Evolutionary conservation across 495 filamentous ascomycete genomes (phyloP).

Genomic region (Elaphomyces granulatus): DNA sequence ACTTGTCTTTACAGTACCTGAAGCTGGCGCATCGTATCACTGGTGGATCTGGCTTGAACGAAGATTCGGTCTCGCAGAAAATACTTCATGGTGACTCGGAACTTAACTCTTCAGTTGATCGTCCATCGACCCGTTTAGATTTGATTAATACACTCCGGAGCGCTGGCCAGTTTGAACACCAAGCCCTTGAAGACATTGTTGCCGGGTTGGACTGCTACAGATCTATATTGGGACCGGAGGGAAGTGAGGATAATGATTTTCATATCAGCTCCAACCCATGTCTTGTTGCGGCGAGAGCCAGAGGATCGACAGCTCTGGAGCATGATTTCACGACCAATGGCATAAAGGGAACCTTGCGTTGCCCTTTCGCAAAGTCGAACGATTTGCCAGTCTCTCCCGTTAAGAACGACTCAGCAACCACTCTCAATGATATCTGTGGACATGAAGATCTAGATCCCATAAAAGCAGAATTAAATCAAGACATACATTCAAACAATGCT

Average conservation of each 20-base stretch:
- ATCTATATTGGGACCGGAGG: slow-evolving; percentile 14
- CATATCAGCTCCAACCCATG: slow-evolving; percentile 18
- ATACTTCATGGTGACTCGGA: slow-evolving; percentile 10
- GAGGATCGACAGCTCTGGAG: slow-evolving; percentile 22
- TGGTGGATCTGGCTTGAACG: slow-evolving; percentile 22
- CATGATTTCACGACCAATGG: slow-evolving; percentile 32
- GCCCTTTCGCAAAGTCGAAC: slow-evolving; percentile 31
- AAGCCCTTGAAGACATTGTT: slow-evolving; percentile 22
- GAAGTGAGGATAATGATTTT: neutral
- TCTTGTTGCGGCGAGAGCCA: slow-evolving; percentile 26
- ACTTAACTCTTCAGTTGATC: slow-evolving; percentile 7
- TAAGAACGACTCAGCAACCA: slow-evolving; percentile 6
- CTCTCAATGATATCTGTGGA: slow-evolving; percentile 15
- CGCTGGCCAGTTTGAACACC: slow-evolving; percentile 32
- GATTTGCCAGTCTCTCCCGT: slow-evolving; percentile 14
- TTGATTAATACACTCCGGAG: slow-evolving; percentile 32
- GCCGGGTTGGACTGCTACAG: slow-evolving; percentile 29
- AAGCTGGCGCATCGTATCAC: slow-evolving; percentile 17
- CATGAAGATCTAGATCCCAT: slow-evolving; percentile 31
- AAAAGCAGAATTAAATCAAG: slow-evolving; percentile 25
- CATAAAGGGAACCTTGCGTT: slow-evolving; percentile 29
- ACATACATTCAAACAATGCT: slow-evolving; percentile 24
- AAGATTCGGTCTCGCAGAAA: slow-evolving; percentile 17
- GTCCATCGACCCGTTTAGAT: slow-evolving; percentile 25
- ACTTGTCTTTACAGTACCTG: slow-evolving; percentile 12